Evolutionary conservation across 768 basidiomycete species (phyloP), one percentile per base, ranked within the genome.

Genomic region (Bullera alba): DNA sequence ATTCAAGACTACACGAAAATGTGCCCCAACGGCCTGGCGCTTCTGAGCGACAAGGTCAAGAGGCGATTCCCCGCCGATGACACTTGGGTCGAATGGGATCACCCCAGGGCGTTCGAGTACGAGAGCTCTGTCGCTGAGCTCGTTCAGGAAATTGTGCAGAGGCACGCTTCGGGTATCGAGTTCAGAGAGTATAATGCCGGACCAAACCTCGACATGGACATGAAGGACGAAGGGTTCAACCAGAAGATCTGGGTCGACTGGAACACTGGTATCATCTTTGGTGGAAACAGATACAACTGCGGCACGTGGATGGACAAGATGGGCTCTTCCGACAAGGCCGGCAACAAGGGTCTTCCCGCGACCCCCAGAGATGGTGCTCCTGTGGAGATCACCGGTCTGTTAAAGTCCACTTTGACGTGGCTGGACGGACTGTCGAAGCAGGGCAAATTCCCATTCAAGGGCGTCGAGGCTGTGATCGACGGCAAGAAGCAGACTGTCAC

Each of bases 161-260:
- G 91, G 0, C 95, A 97, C 66, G 91, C 87, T 2, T 76, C 80
- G 44, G 93, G 95, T 5, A 96, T 97, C 61, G 79, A 80, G 56
- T 97, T 99, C 77, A 81, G 91, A 50, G 95, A 99, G 74, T 80
- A 96, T 73, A 95, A 96, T 68, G 95, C 95, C 15, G 95, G 95
- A 0, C 84, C 90, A 5, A 87, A 90, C 61, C 81, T 99, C n/a
- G 95, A 99, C 68, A 85, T 81, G 82, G 91, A 99, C 73, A 99
- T 99, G 95, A 80, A 76, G 48, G 83, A 87, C 54, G 79, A 81
- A 53, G 95, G 95, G 1, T 99, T 99, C 75, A 80, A 93, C 70
- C 89, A 97, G 63, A 81, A 88, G 63, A 85, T 97, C 57, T 74
- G 81, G 22, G 91, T 96, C n/a, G 91, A 99, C 71, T 99, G 95